Evolutionary conservation across 345 rosid species (phyloP).

Genomic region (Fremontodendron californicum): DNA sequence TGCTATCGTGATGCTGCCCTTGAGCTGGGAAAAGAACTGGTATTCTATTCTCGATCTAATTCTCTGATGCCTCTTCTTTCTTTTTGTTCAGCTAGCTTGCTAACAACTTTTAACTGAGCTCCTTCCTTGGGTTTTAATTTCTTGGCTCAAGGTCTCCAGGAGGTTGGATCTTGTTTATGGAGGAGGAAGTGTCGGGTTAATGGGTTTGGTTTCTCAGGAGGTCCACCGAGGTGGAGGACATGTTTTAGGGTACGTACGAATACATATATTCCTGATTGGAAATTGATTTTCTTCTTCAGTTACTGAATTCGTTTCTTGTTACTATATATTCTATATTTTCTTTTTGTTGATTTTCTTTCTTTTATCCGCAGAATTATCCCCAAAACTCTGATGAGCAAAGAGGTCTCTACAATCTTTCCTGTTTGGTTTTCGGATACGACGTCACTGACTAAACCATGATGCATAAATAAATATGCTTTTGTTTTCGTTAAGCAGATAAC

Average conservation of each 20-base stretch:
- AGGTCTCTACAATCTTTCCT: constrained; percentile 38
- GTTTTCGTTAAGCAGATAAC: constrained; percentile 39
- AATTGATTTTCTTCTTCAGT: not conserved
- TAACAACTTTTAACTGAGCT: not conserved
- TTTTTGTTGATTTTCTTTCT: not conserved
- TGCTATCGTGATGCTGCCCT: constrained; percentile 77
- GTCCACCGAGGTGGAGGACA: constrained; percentile 66
- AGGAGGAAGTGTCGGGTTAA: constrained; percentile 69
- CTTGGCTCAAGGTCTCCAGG: constrained; percentile 40
- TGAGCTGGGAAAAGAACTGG: constrained; percentile 79
- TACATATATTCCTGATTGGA: not conserved
- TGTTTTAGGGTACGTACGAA: constrained; percentile 63
- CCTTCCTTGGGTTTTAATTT: not conserved
- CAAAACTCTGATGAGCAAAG: constrained; percentile 80
- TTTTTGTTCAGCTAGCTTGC: not conserved
- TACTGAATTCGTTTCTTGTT: not conserved
- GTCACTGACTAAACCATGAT: not conserved
- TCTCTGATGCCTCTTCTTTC: not conserved
- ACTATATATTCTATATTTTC: not conserved
- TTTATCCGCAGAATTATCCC: constrained; percentile 65
- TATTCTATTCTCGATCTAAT: constrained; percentile 6
- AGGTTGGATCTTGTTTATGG: constrained; percentile 67
- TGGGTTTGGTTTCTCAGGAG: constrained; percentile 68
- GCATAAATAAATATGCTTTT: not conserved
- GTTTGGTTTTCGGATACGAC: not conserved